Conservation (phyloP, 139 green algal species). For the Closterium sp. region DNA sequence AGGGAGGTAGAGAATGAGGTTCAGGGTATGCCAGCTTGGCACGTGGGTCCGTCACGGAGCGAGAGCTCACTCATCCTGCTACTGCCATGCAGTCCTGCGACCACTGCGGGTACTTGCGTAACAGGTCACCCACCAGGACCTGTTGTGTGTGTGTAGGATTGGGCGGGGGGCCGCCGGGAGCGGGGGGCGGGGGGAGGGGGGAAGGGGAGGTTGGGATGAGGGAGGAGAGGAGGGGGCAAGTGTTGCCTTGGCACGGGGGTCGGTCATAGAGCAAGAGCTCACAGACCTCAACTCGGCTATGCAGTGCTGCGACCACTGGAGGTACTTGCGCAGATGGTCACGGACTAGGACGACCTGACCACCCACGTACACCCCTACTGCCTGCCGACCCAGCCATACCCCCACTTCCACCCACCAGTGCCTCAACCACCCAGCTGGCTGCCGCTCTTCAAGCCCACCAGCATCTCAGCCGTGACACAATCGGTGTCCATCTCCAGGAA, state of each 20-base stretch:
- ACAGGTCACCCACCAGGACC: slow-evolving; percentile 47
- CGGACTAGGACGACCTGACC: slow-evolving; percentile 36
- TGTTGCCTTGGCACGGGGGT: slow-evolving; percentile 72
- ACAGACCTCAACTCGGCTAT: not conserved
- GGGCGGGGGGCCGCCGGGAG: too few species aligned
- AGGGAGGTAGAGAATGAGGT: not conserved
- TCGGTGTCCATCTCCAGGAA: slow-evolving; percentile 78
- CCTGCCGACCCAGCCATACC: too few species aligned
- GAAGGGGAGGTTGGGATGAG: too few species aligned
- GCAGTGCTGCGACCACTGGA: not conserved
- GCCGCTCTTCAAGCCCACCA: slow-evolving; percentile 41
- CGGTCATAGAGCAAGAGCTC: slow-evolving; percentile 54
- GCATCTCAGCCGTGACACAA: slow-evolving; percentile 65
- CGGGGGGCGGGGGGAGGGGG: too few species aligned
- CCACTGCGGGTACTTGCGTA: slow-evolving; percentile 52
- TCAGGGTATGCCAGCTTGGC: not conserved
- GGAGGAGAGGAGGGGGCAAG: slow-evolving; percentile 43
- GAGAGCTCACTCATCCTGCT: slow-evolving; percentile 21
- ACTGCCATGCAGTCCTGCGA: slow-evolving; percentile 36
- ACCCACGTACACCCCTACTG: too few species aligned
- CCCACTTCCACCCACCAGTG: too few species aligned
- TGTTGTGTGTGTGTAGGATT: too few species aligned
- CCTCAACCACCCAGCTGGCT: not conserved
- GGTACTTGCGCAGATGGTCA: slow-evolving; percentile 52
- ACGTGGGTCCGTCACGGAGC: slow-evolving; percentile 46